Evolutionary conservation across 2,329 filamentous ascomycete species (phyloP), one percentile per base, ranked within the genome.

Genomic region (Cucurbitaria berberidis): DNA sequence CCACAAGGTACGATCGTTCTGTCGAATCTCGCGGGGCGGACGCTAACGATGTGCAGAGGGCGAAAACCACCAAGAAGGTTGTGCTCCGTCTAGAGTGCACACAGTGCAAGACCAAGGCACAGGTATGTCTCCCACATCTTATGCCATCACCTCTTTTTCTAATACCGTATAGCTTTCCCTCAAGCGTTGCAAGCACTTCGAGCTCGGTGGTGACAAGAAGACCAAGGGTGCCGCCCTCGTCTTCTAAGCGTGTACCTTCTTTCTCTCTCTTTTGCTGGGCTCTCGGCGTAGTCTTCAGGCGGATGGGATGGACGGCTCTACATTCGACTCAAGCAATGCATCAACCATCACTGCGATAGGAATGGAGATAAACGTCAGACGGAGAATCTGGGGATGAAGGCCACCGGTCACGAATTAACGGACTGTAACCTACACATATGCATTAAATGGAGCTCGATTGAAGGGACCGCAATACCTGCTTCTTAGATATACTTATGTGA

Each of bases 111-210:
- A 68, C 65, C 57, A 68, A 68, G 63, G 65, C 65, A 64, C 65
- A 68, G 70, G 69, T 70, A 68, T 45, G 64, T 21, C 22, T 29
- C 10, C n/a, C 5, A 18, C 24, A 7, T 10, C 15, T 2, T 18
- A 24, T 11, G 9, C 10, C 29, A 16, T 18, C 11, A 27, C 2
- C 24, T 18, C 45, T 30, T 9, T 30, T 11, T 45, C 66, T 70
- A 49, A 70, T 60, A 40, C 15, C 34, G 89, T 88, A 81, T 92
- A 99, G 86, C 86, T 99, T 77, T 87, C 95, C 73, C 86, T 99
- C 82, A 99, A 99, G 90, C 91, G 95, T 80, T 99, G 95, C 92
- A 99, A 99, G 90, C 95, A 99, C 88, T 99, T 99, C 84, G 95
- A 99, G 86, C 85, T 99, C 77, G 95, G 95, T 89, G 95, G 95